Evolutionary conservation across 345 rosid genomes (phyloP).

Genomic region (Aquilaria malaccensis): DNA sequence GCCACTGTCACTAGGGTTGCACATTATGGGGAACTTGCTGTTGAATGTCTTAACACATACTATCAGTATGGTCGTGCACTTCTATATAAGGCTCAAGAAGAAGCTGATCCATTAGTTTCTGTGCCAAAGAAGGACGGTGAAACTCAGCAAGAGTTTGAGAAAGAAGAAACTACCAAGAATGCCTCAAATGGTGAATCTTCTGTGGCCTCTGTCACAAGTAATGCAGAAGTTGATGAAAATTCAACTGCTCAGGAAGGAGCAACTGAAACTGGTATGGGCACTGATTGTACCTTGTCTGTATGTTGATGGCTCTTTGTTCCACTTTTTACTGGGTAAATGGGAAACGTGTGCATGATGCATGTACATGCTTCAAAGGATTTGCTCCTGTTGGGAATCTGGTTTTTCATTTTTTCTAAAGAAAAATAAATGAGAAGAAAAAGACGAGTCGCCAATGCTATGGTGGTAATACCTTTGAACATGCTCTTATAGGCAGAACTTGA

Average conservation of each 20-base stretch:
- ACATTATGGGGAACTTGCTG: constrained; percentile 65
- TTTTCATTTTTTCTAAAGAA: no score
- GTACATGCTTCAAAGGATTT: no score
- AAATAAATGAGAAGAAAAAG: no score
- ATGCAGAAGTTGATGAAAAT: constrained; percentile 39
- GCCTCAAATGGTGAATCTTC: constrained; percentile 38
- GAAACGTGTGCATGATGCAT: no score
- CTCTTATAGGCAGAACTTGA: no score
- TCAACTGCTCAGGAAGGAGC: constrained; percentile 42
- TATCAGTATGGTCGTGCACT: constrained; percentile 79
- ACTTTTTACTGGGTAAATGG: background rate
- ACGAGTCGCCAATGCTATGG: no score
- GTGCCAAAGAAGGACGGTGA: constrained; percentile 63
- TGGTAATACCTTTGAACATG: no score
- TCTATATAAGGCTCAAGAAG: constrained; percentile 83
- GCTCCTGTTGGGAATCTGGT: no score
- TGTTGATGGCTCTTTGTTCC: background rate
- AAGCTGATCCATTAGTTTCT: constrained; percentile 77
- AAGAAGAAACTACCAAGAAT: constrained; percentile 39
- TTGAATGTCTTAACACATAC: constrained; percentile 61
- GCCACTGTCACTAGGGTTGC: constrained; percentile 38
- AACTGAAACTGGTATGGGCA: constrained; percentile 32
- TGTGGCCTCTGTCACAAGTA: constrained; percentile 39
- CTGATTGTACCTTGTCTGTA: background rate
- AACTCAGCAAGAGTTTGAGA: constrained; percentile 29